Evolutionary conservation across 2,329 filamentous ascomycete genomes (phyloP), one percentile per base, ranked within the genome.

Genomic region (Septoria linicola): DNA sequence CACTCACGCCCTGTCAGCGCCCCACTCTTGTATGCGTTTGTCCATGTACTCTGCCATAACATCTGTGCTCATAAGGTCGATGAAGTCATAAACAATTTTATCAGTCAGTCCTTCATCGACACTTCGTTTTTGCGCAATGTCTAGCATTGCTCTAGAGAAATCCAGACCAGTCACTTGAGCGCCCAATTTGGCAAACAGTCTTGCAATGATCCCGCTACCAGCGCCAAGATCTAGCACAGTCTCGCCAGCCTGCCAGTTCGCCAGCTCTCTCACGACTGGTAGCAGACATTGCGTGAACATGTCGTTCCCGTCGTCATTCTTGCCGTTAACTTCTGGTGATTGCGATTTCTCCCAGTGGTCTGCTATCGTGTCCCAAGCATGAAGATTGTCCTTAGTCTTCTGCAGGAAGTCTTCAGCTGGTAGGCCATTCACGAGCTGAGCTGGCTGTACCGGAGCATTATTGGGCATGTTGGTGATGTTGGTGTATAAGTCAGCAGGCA

Each of bases 161-260:
- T 79, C 76, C 1, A 76, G 74, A 1, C 73, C 76, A 3, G 73
- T 55, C 10, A 78, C 72, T 1, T 55, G 49, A 0, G 68, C 68
- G 8, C 69, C 71, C 17, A 66, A 53, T 8, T 59, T 59, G 1
- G 68, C 70, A 13, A 80, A 65, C 68, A 71, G 73, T 17, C 75
- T 70, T 13, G 76, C 73, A 14, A 72, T 70, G 20, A 79, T 68
- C 19, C 76, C 76, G 51, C 77, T 79, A 32, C 76, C 76, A 0
- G 74, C 76, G 3, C 75, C 73, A n/a, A 79, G 65, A 48, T 79
- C 76, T 4, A 79, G 66, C 0, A 72, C 73, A 5, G 61, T 61
- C 43, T 70, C 63, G 1, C 60, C 63, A 0, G 46, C 53, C 11
- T 59, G 50, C 11, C 63, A 54, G 1, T 55, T 50, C 1, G 73